Evolutionary conservation across 2,329 filamentous ascomycete genomes (phyloP), one percentile per base, ranked within the genome.

Genomic region (Cylindrodendrum hubeiense): DNA sequence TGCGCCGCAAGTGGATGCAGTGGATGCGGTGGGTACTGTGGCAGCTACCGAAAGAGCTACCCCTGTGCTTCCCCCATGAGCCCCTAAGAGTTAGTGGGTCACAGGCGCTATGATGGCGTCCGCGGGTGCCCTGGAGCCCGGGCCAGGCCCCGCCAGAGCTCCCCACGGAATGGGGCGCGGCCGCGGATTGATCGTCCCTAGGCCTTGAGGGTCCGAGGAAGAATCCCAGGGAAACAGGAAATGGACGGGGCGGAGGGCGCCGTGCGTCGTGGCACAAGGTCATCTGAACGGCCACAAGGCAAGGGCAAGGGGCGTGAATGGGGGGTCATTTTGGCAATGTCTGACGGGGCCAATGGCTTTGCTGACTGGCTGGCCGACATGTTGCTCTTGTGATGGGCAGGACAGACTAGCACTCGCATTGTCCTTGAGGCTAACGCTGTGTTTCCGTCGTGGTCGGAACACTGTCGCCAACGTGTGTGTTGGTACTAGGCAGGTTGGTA

Each of bases 121-220:
- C 57, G 59, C 51, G 59, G 58, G 39, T 53, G 65, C 65, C 62
- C 50, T 67, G 34, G 52, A 63, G 58, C 65, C 60, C 58, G 66
- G 64, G 49, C 64, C 60, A 71, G 39, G 62, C 65, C 71, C 71
- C 71, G 70, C 68, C 61, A 70, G 67, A 74, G 71, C 71, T 74
- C 66, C 64, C 71, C 71, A 67, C 63, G 53, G 58, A 63, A 71
- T 68, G 68, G 70, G 58, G 58, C 63, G 52, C 57, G 57, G 66
- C 61, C 43, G 55, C 58, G 67, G 68, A 66, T 51, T 66, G 65
- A 74, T 72, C 60, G 66, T 53, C 61, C 49, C 60, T 69, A 61
- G 52, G 63, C 57, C 15, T 54, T 56, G n/a, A 55, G 44, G 44
- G 44, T n/a, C 44, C 15, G 15, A 30, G 46, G n/a, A 30, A 60